These are phyloP conservation scores for Peterozyma toletana DNA, from an alignment of 805 yeast species.

Conservation along the genomic window DNA sequence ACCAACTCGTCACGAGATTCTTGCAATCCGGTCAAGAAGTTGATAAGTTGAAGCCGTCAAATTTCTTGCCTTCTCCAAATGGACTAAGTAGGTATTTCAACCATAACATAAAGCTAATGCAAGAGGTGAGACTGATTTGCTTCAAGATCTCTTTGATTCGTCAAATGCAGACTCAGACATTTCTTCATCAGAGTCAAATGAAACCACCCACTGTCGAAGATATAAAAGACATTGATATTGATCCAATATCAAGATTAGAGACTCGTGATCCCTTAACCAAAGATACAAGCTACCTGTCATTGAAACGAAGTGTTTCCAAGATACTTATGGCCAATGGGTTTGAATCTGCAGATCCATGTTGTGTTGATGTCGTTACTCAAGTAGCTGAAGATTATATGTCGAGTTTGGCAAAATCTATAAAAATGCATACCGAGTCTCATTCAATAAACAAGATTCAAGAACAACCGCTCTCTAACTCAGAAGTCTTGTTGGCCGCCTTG, in stretches of 20 bases:
- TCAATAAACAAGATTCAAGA: constrained; percentile 30
- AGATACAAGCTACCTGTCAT: constrained; percentile 56
- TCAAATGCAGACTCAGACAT: constrained; percentile 82
- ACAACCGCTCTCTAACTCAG: constrained; percentile 21
- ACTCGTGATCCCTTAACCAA: constrained; percentile 58
- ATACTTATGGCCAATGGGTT: constrained; percentile 89
- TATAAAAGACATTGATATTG: constrained; percentile 63
- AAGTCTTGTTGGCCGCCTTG: constrained; percentile 53
- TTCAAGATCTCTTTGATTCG: constrained; percentile 82
- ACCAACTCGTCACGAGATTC: constrained; percentile 31
- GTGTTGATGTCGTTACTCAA: constrained; percentile 74
- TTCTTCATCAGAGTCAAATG: constrained; percentile 67
- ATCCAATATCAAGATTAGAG: constrained; percentile 66
- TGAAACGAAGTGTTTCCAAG: constrained; percentile 67
- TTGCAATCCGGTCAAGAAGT: constrained; percentile 18
- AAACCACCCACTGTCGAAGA: constrained; percentile 60
- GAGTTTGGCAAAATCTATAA: constrained; percentile 66
- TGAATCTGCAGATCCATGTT: constrained; percentile 73
- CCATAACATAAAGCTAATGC: constrained; percentile 71
- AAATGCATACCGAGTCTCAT: constrained; percentile 61
- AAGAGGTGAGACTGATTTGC: constrained; percentile 81
- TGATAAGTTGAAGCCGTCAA: constrained; percentile 29
- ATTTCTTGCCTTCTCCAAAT: constrained; percentile 31
- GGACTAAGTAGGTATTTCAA: constrained; percentile 59
- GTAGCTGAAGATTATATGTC: constrained; percentile 75